Evolutionary conservation across 2,329 filamentous ascomycete species (phyloP).

Genomic region (Colletotrichum acutatum): DNA sequence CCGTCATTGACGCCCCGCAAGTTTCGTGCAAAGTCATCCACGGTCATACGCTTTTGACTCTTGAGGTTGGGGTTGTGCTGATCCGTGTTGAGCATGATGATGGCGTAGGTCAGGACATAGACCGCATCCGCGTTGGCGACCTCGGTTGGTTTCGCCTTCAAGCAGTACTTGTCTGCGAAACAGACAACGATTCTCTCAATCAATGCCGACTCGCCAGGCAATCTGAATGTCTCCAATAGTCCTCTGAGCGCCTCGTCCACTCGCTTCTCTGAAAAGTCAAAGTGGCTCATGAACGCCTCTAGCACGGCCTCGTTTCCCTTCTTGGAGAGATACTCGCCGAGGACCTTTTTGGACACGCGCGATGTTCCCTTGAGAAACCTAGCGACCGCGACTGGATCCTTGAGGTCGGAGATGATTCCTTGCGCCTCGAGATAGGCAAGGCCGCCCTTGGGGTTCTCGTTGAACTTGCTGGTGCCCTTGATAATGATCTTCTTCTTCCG

Average conservation of each 20-base stretch:
- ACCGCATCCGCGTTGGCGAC: slow-evolving; percentile 89
- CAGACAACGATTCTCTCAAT: slow-evolving; percentile 92
- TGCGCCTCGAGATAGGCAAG: slow-evolving; percentile 87
- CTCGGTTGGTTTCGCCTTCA: slow-evolving; percentile 74
- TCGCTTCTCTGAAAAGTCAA: slow-evolving; percentile 87
- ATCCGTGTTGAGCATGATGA: slow-evolving; percentile 98
- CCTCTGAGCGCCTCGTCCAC: slow-evolving; percentile 90
- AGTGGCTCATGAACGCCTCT: slow-evolving; percentile 84
- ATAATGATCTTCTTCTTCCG: slow-evolving; percentile 89
- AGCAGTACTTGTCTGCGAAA: slow-evolving; percentile 88
- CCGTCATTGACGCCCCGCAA: slow-evolving; percentile 90
- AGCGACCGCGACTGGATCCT: slow-evolving; percentile 83
- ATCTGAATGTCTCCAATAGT: slow-evolving; percentile 89
- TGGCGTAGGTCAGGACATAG: slow-evolving; percentile 92
- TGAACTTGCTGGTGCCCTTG: slow-evolving; percentile 89
- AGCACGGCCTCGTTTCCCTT: slow-evolving; percentile 87
- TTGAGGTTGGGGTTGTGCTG: slow-evolving; percentile 94
- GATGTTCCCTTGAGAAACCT: slow-evolving; percentile 88
- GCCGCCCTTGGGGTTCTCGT: slow-evolving; percentile 91
- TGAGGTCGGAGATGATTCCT: slow-evolving; percentile 82
- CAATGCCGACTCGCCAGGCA: slow-evolving; percentile 91
- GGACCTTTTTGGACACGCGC: slow-evolving; percentile 86
- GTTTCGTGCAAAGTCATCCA: slow-evolving; percentile 85
- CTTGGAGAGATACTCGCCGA: slow-evolving; percentile 95
- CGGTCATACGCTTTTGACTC: slow-evolving; percentile 82